Conservation (phyloP, 176 grass and related monocot genomes). For the Pontederia paniculata region DNA sequence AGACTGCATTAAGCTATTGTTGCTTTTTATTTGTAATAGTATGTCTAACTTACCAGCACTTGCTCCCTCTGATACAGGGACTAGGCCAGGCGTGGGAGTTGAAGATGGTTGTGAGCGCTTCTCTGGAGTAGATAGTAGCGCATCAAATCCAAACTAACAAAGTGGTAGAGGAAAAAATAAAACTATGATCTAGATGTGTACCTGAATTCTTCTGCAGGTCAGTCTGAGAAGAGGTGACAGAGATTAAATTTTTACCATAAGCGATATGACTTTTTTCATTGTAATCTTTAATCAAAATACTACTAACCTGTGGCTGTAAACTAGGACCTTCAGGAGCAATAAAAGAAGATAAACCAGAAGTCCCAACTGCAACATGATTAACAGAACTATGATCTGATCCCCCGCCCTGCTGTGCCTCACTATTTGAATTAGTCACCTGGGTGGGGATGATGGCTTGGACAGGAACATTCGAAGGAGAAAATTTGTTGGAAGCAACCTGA, state of each 20-base stretch:
- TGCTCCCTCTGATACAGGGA: neutral
- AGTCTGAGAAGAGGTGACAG: neutral
- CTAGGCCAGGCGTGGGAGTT: neutral
- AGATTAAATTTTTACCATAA: neutral
- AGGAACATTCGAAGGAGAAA: neutral
- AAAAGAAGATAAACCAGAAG: no score
- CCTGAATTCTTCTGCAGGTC: neutral
- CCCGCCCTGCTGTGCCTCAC: no score
- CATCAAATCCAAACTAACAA: conserved; percentile 5
- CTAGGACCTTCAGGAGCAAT: no score
- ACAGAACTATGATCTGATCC: no score
- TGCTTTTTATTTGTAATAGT: neutral
- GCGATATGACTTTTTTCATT: neutral
- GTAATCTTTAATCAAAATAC: neutral
- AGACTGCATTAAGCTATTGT: neutral
- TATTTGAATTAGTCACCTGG: neutral
- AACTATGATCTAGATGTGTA: neutral
- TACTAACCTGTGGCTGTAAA: neutral
- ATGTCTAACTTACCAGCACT: conserved; percentile 1
- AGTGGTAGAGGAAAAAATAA: neutral
- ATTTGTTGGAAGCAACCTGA: conserved; percentile 22
- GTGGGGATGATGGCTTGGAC: neutral
- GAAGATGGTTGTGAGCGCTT: conserved; percentile 1
- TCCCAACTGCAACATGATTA: no score
- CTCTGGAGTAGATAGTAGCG: neutral